Base-by-base conservation (phyloP, 306 rosid species). In the Carpinus fangiana region DNA sequence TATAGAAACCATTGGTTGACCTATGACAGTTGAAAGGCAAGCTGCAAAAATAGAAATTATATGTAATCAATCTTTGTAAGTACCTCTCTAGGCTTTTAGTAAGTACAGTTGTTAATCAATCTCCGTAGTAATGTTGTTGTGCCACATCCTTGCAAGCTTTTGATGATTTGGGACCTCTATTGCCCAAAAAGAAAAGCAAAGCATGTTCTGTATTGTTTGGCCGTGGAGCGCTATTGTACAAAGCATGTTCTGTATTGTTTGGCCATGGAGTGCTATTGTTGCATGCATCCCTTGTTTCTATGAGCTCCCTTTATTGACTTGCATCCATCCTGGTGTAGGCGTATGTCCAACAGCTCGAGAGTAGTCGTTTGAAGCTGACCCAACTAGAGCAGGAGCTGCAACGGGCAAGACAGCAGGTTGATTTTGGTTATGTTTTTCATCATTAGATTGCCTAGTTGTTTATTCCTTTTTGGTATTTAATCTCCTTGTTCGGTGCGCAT, bases 371-470 rank as follows among this genome's bases (percentile, higher is more conserved):
- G 89, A 95, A 95, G 89, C 80, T 95, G 81, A 95, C 94, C 59
- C 97, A 93, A 72, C 86, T 95, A 51, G 99, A 95, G 89, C 99
- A 95, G 84, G 99, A 95, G 93, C 99, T 95, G 73, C 99, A 93
- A 81, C 90, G 99, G 77, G 99, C 99, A 20, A 83, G 99, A 53
- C 97, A 93, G 82, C 99, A 95, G 97, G 99, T 95, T 77, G 73
- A 56, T 75, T n/a, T 78, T 69, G 50, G 62, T 73, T 59, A 59
- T 17, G 4, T 26, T 78, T 68, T 66, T 57, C 26, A 70, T 48
- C 53, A 14, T 41, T 72, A 38, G 61, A 79, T 60, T 79, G 54
- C 28, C 12, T 23, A 71, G 16, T 75, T 38, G 36, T 75, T 43
- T 34, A 26, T 41, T 41, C 26, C 43, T 47, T 75, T 82, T 20